Evolutionary conservation across 2,329 filamentous ascomycete species (phyloP), one percentile per base, ranked within the genome.

Genomic region (Paracoccidioides brasiliensis): DNA sequence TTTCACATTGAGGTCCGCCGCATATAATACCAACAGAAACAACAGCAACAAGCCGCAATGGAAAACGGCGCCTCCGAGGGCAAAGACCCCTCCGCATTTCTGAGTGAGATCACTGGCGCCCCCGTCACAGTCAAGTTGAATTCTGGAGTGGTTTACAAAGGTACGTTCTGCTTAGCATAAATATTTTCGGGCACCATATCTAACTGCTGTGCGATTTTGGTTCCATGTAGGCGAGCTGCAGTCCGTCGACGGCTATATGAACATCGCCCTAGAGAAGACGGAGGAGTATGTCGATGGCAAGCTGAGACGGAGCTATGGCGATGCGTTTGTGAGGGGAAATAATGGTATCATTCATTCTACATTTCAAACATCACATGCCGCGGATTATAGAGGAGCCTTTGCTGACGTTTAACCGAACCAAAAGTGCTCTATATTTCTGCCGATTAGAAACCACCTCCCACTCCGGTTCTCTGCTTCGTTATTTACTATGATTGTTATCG

Each of bases 241-340:
- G 70, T 95, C 90, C 0, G 91, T 98, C 52, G 93, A 98, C 71
- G 93, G 93, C 53, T 98, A 97, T 75, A 98, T 98, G 93, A 98
- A 98, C 75, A 96, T 98, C 69, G 91, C 93, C 10, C 81, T 98
- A 35, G 93, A 98, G 72, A 93, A 95, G 74, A 95, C 90, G 22
- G 85, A 88, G 61, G 93, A 98, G 74, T 90, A 85, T 64, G 86
- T 96, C 63, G 86, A 95, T 67, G 91, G 90, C 44, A 81, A 83
- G 61, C 82, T 91, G 72, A 81, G 86, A 64, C 81, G 88, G 65
- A 86, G 81, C 55, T 96, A 95, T 69, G 91, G 91, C 6, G 91
- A 97, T 76, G 89, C 91, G 4, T 97, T 97, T 70, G 87, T 97
- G 56, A 81, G 91, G 70, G 91, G 91, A 63, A 97, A 97, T 74